Evolutionary conservation across 257 asterid species (phyloP), one percentile per base, ranked within the genome.

Genomic region (Gentiana dahurica): DNA sequence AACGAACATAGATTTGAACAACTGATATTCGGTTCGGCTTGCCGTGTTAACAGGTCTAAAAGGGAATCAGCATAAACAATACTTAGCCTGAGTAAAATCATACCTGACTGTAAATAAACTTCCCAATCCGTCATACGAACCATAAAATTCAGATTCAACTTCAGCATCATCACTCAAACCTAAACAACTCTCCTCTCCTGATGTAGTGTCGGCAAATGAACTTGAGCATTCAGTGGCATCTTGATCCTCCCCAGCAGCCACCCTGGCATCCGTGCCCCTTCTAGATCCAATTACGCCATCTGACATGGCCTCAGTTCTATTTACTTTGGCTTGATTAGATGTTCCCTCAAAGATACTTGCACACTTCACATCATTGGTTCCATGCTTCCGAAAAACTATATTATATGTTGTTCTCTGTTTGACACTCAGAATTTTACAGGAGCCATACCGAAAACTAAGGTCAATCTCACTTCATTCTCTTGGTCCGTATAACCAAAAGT

Each of bases 61-160:
- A 3, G 46, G 46, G 46, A 41, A 41, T 4, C 9, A 41, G 46
- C 9, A 41, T 0, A 41, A 41, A 1, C 24, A 24, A 24, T 24
- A 24, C 24, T 24, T 24, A 24, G 24, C 24, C 24, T 24, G 3
- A 45, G 60, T 24, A 43, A 58, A 71, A 11, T 24, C 68, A 51
- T 68, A 88, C 97, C 97, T 88, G 68, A 67, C 49, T n/a, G 85
- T 95, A 49, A 77, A 85, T 24, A 81, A 65, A 67, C 85, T 69
- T 65, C 82, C 44, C 44, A 39, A 39, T 7, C 8, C 44, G 8
- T 7, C 44, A 39, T 7, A 39, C 6, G 44, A 39, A 39, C 44
- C 44, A 39, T 39, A 39, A 39, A 39, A 39, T 7, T 39, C 6
- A 39, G 44, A 39, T 39, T 39, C 44, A 39, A 39, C 8, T 4